These are phyloP conservation scores for Iodosphaeria phyllophila DNA, from an alignment of 2,329 filamentous ascomycete species.

Conservation along the genomic window DNA sequence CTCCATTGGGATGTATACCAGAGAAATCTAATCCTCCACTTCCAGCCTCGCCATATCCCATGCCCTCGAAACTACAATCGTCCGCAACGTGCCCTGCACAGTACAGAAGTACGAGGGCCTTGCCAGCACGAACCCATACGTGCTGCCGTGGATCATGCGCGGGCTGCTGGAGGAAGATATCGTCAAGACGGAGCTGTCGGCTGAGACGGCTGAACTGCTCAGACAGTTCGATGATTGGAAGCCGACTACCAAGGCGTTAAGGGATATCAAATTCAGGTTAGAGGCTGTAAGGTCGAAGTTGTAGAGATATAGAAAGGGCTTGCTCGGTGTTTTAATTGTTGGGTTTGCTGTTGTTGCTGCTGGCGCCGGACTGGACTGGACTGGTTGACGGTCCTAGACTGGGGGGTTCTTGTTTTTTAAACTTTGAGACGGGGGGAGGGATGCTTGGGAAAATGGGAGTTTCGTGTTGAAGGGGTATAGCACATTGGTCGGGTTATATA, in stretches of 20 bases:
- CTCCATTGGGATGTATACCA: background rate
- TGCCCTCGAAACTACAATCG: conserved; percentile 49
- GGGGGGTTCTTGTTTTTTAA: no score
- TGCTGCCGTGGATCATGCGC: conserved; percentile 88
- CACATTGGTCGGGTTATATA: no score
- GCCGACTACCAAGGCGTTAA: conserved; percentile 72
- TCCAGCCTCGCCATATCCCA: conserved; percentile 48
- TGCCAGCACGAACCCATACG: conserved; percentile 59
- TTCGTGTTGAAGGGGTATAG: no score
- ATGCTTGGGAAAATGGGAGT: no score
- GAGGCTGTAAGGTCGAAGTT: conserved; percentile 83
- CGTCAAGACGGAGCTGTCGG: conserved; percentile 61
- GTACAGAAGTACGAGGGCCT: conserved; percentile 31
- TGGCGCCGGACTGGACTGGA: no score
- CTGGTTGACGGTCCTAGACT: no score
- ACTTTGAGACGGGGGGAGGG: no score
- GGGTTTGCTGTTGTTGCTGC: no score
- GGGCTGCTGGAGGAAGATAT: conserved; percentile 82
- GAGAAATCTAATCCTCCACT: background rate
- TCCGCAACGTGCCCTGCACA: conserved; percentile 26
- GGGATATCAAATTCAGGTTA: conserved; percentile 87
- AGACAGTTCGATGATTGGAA: conserved; percentile 87
- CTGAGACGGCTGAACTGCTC: conserved; percentile 65
- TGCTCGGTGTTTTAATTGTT: no score
- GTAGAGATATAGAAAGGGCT: conserved; percentile 16